Percentiles rank a stretch among this genome's conserved stretches.
phyloP scores from a whole-genome alignment of 164 flowering plant genomes.

The Aristolochia californica region DNA sequence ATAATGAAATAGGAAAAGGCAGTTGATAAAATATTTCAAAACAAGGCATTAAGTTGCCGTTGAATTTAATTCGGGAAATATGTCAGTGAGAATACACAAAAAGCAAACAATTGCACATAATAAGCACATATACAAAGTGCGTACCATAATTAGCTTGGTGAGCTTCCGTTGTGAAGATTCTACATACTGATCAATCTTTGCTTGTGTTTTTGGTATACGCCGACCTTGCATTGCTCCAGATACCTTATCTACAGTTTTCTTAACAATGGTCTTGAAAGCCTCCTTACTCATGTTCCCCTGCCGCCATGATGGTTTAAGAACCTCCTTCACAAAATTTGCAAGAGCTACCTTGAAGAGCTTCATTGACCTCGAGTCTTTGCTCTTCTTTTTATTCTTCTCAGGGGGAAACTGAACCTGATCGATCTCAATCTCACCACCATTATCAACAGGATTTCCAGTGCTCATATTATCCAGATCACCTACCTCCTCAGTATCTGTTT shows the following conservation, averaged over 20 bases:
- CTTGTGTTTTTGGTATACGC: conserved; percentile 73
- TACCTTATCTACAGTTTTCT: conserved; percentile 94
- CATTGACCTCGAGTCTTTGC: conserved; percentile 70
- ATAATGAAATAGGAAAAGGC: no score
- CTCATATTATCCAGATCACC: conserved; percentile 72
- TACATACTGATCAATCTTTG: conserved; percentile 74
- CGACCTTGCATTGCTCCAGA: conserved; percentile 83
- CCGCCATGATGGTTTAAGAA: conserved; percentile 93
- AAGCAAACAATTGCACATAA: not conserved
- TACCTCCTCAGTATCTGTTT: conserved; percentile 68
- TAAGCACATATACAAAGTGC: not conserved
- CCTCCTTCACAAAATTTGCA: conserved; percentile 93
- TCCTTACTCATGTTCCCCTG: conserved; percentile 99
- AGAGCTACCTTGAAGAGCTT: conserved; percentile 69
- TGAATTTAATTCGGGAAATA: no score
- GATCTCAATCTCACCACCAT: conserved; percentile 58
- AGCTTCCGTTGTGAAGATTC: conserved; percentile 77
- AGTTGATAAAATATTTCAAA: no score
- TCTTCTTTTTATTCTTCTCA: conserved; percentile 45
- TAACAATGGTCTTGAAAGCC: conserved; percentile 95
- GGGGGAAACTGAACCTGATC: conserved; percentile 50
- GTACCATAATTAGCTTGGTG: conserved; percentile 93
- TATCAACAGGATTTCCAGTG: conserved; percentile 33
- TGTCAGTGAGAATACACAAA: not conserved
- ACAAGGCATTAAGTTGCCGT: no score